Conservation (phyloP, 2,329 filamentous ascomycete species). For the Botrytis tulipae region DNA sequence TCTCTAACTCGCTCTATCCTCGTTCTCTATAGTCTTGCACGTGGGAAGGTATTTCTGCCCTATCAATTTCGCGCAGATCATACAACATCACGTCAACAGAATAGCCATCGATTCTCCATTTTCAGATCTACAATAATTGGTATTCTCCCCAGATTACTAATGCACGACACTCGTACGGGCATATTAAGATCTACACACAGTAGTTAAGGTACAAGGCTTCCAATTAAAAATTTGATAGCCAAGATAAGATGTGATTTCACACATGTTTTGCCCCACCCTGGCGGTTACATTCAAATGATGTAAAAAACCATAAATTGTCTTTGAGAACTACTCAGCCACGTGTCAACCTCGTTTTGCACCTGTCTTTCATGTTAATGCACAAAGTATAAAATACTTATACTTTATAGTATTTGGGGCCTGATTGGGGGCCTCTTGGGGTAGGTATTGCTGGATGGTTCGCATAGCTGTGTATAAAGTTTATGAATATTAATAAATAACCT, state of each 20-base stretch:
- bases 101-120: not conserved
- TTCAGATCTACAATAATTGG: not conserved
- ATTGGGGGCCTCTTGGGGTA: not conserved
- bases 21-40: not conserved
- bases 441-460: not conserved
- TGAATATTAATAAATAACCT: not conserved
- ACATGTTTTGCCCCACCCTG: not conserved
- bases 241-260: not conserved
- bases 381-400: not conserved
- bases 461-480: not conserved
- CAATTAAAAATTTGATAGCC: not conserved
- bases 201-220: not conserved
- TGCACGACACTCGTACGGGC: not conserved
- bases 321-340: not conserved
- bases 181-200: not conserved
- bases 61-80: not conserved
- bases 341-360: not conserved
- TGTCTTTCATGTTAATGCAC: not conserved
- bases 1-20: not conserved
- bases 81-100: not conserved
- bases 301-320: not conserved
- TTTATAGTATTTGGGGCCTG: not conserved
- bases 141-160: not conserved
- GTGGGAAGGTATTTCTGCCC: not conserved
- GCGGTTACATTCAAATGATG: not conserved